phyloP scores from a whole-genome alignment of 2,329 filamentous ascomycete species.

The Dactylonectria estremocensis region DNA sequence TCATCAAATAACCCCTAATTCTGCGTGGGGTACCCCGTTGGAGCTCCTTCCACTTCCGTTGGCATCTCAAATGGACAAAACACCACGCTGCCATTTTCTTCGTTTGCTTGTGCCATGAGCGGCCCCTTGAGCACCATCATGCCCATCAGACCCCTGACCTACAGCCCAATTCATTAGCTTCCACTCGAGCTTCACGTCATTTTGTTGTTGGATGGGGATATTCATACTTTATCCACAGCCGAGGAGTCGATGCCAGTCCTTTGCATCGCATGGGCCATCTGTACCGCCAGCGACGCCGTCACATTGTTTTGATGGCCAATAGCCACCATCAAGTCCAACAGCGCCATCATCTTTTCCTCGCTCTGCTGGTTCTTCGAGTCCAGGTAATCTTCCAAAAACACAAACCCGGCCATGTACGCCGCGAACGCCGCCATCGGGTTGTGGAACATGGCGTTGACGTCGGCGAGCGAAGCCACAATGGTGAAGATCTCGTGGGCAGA shows the following conservation, averaged over 20 bases:
- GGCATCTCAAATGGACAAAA: constrained; percentile 43
- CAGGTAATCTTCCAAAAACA: constrained; percentile 80
- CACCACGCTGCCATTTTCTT: constrained; percentile 34
- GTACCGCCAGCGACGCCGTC: constrained; percentile 78
- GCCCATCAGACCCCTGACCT: constrained; percentile 38
- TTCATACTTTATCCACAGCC: constrained; percentile 44
- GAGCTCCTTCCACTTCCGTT: constrained; percentile 30
- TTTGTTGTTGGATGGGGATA: background rate
- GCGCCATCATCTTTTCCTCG: constrained; percentile 74
- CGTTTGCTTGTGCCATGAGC: constrained; percentile 36
- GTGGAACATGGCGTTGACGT: constrained; percentile 62
- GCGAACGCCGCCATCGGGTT: constrained; percentile 81
- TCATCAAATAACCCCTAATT: background rate
- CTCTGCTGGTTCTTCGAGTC: constrained; percentile 67
- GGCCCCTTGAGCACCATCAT: constrained; percentile 35
- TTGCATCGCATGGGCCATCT: constrained; percentile 76
- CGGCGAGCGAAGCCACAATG: constrained; percentile 73
- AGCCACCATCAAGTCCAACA: constrained; percentile 77
- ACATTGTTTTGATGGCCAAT: constrained; percentile 76
- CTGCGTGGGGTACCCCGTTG: constrained; percentile 26
- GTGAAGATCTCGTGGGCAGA: constrained; percentile 86
- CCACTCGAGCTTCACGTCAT: background rate
- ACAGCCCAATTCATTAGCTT: background rate
- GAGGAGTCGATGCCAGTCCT: constrained; percentile 54
- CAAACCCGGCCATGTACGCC: constrained; percentile 78